Evolutionary conservation across 495 filamentous ascomycete species (phyloP).

Genomic region (Aspergillus affinis): DNA sequence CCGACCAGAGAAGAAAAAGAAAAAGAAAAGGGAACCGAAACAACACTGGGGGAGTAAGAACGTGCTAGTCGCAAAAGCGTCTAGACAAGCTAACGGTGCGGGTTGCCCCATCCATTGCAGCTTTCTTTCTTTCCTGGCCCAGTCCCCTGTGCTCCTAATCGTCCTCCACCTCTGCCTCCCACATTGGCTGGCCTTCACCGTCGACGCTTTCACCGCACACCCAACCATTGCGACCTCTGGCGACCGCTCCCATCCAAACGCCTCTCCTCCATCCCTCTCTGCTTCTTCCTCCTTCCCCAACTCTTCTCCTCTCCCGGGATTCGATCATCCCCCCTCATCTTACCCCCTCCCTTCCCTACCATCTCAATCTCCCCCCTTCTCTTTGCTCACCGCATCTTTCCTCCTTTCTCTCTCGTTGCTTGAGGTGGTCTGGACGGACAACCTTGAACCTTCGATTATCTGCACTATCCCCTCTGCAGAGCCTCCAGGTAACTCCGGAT

Average conservation of each 20-base stretch:
- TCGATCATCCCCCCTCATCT: conserved; percentile 7
- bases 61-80: conserved; percentile 13
- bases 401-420: conserved; percentile 1
- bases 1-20: too few species aligned
- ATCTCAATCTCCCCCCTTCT: not conserved
- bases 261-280: conserved; percentile 5
- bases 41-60: conserved; percentile 1
- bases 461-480: conserved; percentile 12
- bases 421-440: conserved; percentile 4
- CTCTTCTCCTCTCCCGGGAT: conserved; percentile 13
- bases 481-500: conserved; percentile 5
- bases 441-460: conserved; percentile 8
- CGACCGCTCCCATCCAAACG: conserved; percentile 15
- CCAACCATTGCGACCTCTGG: conserved; percentile 18
- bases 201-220: conserved; percentile 20
- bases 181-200: conserved; percentile 22
- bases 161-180: conserved; percentile 24
- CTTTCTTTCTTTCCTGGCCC: conserved; percentile 10
- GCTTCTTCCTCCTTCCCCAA: conserved; percentile 13
- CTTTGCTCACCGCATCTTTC: conserved; percentile 17
- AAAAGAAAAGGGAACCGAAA: not conserved
- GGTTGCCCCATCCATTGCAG: conserved; percentile 32
- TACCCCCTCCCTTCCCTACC: not conserved
- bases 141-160: conserved; percentile 14
- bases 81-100: conserved; percentile 31